These are phyloP conservation scores for Amaranthus cruentus DNA, from an alignment of 148 eudicot species.

Conservation along the genomic window DNA sequence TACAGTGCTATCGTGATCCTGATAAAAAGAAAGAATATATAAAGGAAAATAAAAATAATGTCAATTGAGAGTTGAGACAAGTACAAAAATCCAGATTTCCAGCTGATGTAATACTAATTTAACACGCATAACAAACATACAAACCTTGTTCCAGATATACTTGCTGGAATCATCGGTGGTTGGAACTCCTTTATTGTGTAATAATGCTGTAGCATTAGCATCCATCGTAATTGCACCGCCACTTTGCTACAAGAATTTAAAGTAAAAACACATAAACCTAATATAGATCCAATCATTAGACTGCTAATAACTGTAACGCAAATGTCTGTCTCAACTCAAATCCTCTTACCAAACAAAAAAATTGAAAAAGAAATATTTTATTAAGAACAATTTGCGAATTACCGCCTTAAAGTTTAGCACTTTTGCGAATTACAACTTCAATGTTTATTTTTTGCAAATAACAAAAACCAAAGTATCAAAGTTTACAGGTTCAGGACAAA, in stretches of 20 bases:
- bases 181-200: slow-evolving; percentile 61
- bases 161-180: slow-evolving; percentile 76
- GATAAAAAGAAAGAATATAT: slow-evolving; percentile 22
- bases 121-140: slow-evolving; percentile 8
- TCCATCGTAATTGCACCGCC: slow-evolving; percentile 77
- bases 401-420: too few species aligned
- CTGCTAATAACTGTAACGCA: neutral
- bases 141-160: slow-evolving; percentile 82
- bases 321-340: neutral
- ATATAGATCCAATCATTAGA: slow-evolving; percentile 3
- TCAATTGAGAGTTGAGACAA: neutral
- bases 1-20: slow-evolving; percentile 79
- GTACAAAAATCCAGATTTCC: neutral
- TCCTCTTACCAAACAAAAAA: neutral
- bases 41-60: neutral
- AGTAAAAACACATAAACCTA: neutral
- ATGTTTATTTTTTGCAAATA: too few species aligned
- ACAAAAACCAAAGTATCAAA: too few species aligned
- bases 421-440: too few species aligned
- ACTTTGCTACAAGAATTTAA: slow-evolving; percentile 53
- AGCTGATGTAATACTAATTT: neutral
- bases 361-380: too few species aligned
- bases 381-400: too few species aligned
- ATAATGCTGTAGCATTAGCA: slow-evolving; percentile 84
- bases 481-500: too few species aligned